These are phyloP conservation scores for Arthrobotrys entomopaga DNA, from an alignment of 2,329 filamentous ascomycete species.

Conservation along the genomic window DNA sequence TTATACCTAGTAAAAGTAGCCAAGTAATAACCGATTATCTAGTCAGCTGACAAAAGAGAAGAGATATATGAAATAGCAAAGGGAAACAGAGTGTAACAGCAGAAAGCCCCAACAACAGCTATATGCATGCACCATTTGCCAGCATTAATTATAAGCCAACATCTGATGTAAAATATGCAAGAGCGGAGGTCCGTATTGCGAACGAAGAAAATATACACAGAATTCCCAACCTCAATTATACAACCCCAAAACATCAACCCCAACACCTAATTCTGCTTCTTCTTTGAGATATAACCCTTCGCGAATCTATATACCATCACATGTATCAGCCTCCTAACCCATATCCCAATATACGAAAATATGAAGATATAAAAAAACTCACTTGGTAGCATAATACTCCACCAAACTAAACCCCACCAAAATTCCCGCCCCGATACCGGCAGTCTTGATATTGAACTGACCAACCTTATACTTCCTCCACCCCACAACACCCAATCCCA, in stretches of 20 bases:
- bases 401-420: constrained; percentile 50
- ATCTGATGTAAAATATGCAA: neutral
- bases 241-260: neutral
- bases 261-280: constrained; percentile 37
- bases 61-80: neutral
- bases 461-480: constrained; percentile 37
- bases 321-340: constrained; percentile 14
- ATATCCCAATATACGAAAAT: constrained; percentile 2
- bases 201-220: neutral
- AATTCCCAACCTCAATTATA: neutral
- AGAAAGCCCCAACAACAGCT: no score
- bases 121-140: neutral
- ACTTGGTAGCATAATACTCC: constrained; percentile 49
- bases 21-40: constrained; percentile 6
- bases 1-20: neutral
- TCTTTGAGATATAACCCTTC: constrained; percentile 31
- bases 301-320: constrained; percentile 28
- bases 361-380: no score
- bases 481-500: constrained; percentile 40
- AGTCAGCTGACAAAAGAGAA: constrained; percentile 5
- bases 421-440: constrained; percentile 36
- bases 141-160: neutral
- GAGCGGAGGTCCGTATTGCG: constrained; percentile 3
- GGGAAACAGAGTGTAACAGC: no score
- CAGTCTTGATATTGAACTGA: constrained; percentile 39